phyloP scores from a whole-genome alignment of 164 flowering plant species.

The Sextonia rubra region DNA sequence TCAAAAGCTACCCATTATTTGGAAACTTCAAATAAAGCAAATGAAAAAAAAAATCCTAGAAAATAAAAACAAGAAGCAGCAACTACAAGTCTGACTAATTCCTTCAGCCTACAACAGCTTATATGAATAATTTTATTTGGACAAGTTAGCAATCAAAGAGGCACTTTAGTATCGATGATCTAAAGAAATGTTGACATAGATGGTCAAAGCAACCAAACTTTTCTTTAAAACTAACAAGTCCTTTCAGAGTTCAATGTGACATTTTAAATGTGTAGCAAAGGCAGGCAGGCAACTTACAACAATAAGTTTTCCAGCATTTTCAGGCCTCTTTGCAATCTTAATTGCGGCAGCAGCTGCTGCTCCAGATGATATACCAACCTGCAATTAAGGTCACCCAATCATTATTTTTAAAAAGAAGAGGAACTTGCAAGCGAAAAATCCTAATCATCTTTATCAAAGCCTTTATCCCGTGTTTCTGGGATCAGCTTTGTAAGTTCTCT shows the following conservation, averaged over 20 bases:
- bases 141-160: neutral
- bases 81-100: too few relatives aligned
- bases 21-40: too few relatives aligned
- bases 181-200: neutral
- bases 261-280: neutral
- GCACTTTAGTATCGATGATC: neutral
- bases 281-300: constrained; percentile 35
- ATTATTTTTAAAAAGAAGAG: neutral
- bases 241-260: neutral
- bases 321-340: constrained; percentile 60
- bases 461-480: too few relatives aligned
- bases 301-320: constrained; percentile 76
- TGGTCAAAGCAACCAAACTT: neutral
- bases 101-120: neutral
- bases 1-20: too few relatives aligned
- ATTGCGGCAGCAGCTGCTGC: constrained; percentile 71
- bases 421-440: neutral
- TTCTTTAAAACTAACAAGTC: neutral
- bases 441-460: too few relatives aligned
- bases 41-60: too few relatives aligned
- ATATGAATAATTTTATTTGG: neutral
- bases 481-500: too few relatives aligned
- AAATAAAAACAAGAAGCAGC: too few relatives aligned
- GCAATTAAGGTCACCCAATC: neutral
- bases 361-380: constrained; percentile 65